Conservation (phyloP, 257 asterid species). For the Verbascum thapsus region DNA sequence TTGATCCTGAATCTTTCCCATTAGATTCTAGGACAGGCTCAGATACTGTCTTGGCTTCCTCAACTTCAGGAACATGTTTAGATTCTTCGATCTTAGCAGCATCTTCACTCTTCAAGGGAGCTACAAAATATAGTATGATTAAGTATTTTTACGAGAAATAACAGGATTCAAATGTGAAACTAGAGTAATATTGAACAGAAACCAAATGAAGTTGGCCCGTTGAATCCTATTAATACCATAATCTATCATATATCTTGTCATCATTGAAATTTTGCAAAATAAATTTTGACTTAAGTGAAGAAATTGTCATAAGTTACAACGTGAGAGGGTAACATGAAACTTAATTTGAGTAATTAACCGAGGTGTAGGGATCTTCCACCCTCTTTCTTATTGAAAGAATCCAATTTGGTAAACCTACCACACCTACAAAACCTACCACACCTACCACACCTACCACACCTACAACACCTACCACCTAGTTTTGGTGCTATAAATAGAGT, state of each 20-base stretch:
- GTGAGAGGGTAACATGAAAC: too few relatives aligned
- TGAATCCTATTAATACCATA: background rate
- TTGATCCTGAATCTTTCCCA: conserved; percentile 47
- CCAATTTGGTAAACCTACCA: too few relatives aligned
- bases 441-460: too few relatives aligned
- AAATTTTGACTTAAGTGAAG: background rate
- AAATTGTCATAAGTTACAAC: too few relatives aligned
- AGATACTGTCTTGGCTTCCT: conserved; percentile 39
- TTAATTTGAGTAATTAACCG: too few relatives aligned
- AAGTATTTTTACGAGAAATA: background rate
- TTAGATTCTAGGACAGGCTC: conserved; percentile 49
- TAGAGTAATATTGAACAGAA: background rate
- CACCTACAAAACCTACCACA: too few relatives aligned
- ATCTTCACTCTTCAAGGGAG: conserved; percentile 47
- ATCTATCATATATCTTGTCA: background rate
- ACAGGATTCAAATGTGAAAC: background rate
- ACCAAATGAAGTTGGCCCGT: background rate
- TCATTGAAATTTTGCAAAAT: background rate
- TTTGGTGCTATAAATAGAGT: too few relatives aligned
- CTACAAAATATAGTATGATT: conserved; percentile 34
- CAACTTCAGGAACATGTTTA: conserved; percentile 49
- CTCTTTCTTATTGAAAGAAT: too few relatives aligned
- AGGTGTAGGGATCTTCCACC: too few relatives aligned
- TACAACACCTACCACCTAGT: too few relatives aligned
- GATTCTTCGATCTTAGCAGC: conserved; percentile 44